Percentiles rank a stretch among this genome's conserved stretches.
Evolutionary conservation across 1,139 yeast species (phyloP).

Genomic region (Geotrichum europaeum): DNA sequence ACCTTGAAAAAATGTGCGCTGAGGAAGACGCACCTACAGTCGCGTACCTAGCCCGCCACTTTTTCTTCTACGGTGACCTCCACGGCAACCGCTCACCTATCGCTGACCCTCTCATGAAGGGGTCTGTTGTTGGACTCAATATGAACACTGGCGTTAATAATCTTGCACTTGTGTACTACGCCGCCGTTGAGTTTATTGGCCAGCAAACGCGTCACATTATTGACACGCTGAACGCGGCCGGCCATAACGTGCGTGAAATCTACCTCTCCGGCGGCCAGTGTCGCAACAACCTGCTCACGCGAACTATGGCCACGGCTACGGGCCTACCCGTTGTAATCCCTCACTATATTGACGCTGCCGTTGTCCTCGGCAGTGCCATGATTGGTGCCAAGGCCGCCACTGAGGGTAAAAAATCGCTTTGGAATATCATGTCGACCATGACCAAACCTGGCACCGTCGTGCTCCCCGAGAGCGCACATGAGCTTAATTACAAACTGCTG

Average conservation of each 20-base stretch:
- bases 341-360: constrained; percentile 92
- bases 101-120: constrained; percentile 90
- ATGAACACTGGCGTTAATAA: constrained; percentile 85
- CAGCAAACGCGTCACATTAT: constrained; percentile 95
- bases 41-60: constrained; percentile 72
- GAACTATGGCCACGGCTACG: constrained; percentile 87
- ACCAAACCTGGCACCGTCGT: constrained; percentile 81
- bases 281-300: constrained; percentile 80
- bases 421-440: constrained; percentile 81
- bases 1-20: constrained; percentile 60
- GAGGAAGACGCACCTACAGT: constrained; percentile 60
- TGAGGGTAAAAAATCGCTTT: constrained; percentile 41
- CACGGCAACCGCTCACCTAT: constrained; percentile 96
- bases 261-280: constrained; percentile 97
- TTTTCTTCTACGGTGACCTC: constrained; percentile 91
- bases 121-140: constrained; percentile 86
- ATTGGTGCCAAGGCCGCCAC: constrained; percentile 87
- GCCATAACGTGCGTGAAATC: constrained; percentile 68
- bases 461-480: constrained; percentile 50
- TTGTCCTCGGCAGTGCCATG: constrained; percentile 90
- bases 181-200: constrained; percentile 95
- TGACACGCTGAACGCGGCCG: constrained; percentile 72
- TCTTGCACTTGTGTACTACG: constrained; percentile 78
- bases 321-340: constrained; percentile 92
- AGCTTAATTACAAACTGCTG: constrained; percentile 65